Conservation (phyloP, 2,329 filamentous ascomycete species). For the Orbilia quercus region DNA sequence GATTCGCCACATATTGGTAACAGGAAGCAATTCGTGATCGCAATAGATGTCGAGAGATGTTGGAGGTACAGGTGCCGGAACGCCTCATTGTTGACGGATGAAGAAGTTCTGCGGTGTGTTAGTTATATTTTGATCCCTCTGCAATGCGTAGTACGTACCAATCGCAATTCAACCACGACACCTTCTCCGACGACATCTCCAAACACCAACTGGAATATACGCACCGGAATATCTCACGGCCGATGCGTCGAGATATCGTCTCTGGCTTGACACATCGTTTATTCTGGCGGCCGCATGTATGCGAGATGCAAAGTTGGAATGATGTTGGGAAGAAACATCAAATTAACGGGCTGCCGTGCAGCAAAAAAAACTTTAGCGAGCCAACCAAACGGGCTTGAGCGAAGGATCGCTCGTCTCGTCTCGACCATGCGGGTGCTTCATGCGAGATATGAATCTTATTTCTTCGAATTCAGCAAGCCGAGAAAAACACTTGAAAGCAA, state of each 20-base stretch:
- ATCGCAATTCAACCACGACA: no score
- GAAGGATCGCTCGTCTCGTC: conserved; percentile 14
- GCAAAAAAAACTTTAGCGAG: conserved; percentile 23
- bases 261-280: no score
- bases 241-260: no score
- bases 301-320: not conserved
- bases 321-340: not conserved
- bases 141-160: no score
- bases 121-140: no score
- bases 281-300: no score
- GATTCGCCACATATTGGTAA: not conserved
- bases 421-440: conserved; percentile 25
- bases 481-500: not conserved
- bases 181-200: no score
- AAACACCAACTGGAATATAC: no score
- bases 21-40: not conserved
- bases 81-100: not conserved
- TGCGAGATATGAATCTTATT: conserved; percentile 8
- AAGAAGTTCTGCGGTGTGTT: no score
- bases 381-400: conserved; percentile 27
- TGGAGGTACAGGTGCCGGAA: not conserved
- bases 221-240: no score
- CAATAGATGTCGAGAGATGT: not conserved
- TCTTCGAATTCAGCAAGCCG: not conserved
- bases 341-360: not conserved